Conservation (phyloP, 768 basidiomycete species). For the Neoboletus magnificus region DNA sequence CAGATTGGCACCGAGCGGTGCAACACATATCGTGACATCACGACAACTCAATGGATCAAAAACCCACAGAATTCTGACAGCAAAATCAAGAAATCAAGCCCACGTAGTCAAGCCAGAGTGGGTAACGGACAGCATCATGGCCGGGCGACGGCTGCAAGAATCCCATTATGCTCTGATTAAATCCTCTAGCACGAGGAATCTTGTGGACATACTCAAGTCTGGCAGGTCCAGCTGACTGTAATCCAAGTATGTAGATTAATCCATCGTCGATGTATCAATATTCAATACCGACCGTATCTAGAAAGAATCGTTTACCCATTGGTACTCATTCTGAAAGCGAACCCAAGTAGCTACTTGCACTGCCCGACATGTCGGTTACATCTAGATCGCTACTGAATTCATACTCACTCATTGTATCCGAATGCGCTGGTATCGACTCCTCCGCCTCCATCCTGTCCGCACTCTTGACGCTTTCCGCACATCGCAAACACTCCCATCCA, state of each 20-base stretch:
- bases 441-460: slow-evolving; percentile 54
- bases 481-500: slow-evolving; percentile 84
- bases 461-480: slow-evolving; percentile 58
- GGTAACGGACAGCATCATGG: slow-evolving; percentile 64
- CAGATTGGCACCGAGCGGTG: slow-evolving; percentile 56
- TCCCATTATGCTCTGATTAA: slow-evolving; percentile 51
- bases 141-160: slow-evolving; percentile 61
- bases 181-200: slow-evolving; percentile 34
- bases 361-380: slow-evolving; percentile 51
- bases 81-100: slow-evolving; percentile 44
- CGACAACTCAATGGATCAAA: slow-evolving; percentile 69
- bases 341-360: slow-evolving; percentile 41
- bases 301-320: not conserved
- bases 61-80: slow-evolving; percentile 58
- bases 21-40: slow-evolving; percentile 80
- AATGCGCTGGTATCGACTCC: slow-evolving; percentile 16
- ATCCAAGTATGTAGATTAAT: not conserved
- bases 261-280: slow-evolving; percentile 8
- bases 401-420: slow-evolving; percentile 47
- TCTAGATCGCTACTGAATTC: slow-evolving; percentile 52
- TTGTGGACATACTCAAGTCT: slow-evolving; percentile 38
- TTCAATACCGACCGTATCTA: slow-evolving; percentile 1
- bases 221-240: slow-evolving; percentile 12
- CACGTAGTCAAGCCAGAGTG: slow-evolving; percentile 75
- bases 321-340: slow-evolving; percentile 29